phyloP scores from a whole-genome alignment of 768 basidiomycete genomes.

The Leucocoprinus sp. region DNA sequence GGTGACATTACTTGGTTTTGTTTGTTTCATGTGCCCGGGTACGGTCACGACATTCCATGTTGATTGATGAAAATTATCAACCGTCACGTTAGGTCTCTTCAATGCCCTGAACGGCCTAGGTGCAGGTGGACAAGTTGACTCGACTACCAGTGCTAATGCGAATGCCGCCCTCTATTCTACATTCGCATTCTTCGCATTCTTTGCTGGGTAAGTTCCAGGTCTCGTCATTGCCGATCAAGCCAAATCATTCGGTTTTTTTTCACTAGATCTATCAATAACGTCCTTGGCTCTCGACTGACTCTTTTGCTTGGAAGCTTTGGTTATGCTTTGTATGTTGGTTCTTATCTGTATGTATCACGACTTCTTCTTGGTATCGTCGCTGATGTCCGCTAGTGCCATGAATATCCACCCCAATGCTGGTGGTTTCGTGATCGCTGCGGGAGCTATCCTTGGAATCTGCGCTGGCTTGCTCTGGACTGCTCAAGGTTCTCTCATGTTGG shows the following conservation, averaged over 20 bases:
- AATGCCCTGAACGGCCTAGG: slow-evolving; percentile 78
- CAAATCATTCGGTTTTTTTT: neutral
- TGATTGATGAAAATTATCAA: neutral
- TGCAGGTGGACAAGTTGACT: slow-evolving; percentile 66
- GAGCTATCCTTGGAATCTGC: slow-evolving; percentile 66
- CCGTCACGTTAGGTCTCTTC: slow-evolving; percentile 51
- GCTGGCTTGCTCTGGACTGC: slow-evolving; percentile 73
- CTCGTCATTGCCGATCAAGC: neutral
- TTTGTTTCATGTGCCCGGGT: slow-evolving; percentile 39
- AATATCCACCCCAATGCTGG: slow-evolving; percentile 60
- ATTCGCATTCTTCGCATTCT: slow-evolving; percentile 36
- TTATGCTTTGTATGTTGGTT: slow-evolving; percentile 69
- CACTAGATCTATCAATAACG: slow-evolving; percentile 68
- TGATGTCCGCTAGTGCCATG: slow-evolving; percentile 37
- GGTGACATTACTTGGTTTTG: slow-evolving; percentile 57
- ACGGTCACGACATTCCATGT: neutral
- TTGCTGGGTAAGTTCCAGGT: slow-evolving; percentile 45
- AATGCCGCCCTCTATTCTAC: slow-evolving; percentile 60
- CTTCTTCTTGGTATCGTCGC: neutral
- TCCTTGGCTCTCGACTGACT: slow-evolving; percentile 67
- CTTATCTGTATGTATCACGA: slow-evolving; percentile 50
- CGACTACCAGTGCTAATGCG: slow-evolving; percentile 59
- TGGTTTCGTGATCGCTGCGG: slow-evolving; percentile 61
- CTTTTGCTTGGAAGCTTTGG: slow-evolving; percentile 68
- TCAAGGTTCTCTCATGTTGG: slow-evolving; percentile 78